Percentiles rank a stretch among this genome's conserved stretches.
phyloP scores from a whole-genome alignment of 108 stramenopile species.

The Stephanodiscus triporus region DNA sequence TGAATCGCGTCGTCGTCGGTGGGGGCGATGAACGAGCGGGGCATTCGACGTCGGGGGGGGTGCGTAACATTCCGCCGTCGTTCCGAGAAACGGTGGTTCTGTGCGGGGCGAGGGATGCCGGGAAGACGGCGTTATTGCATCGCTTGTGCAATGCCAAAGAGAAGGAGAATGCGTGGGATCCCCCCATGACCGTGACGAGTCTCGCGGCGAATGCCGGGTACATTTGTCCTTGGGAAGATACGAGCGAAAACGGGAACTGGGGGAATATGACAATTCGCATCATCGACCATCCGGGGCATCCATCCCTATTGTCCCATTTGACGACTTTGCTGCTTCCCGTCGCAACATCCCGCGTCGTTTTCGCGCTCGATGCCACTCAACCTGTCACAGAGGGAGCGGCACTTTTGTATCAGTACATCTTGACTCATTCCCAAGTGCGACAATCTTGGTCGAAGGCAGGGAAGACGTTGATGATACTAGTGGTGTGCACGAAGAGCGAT shows the following conservation, averaged over 20 bases:
- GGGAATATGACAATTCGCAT: slow-evolving; percentile 40
- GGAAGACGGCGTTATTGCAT: slow-evolving; percentile 49
- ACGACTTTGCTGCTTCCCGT: slow-evolving; percentile 17
- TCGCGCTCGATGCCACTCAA: slow-evolving; percentile 74
- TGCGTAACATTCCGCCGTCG: not conserved
- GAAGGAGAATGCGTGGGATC: slow-evolving; percentile 14
- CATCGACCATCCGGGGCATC: slow-evolving; percentile 80
- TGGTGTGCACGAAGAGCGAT: slow-evolving; percentile 72
- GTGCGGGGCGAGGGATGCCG: slow-evolving; percentile 31
- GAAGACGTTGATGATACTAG: slow-evolving; percentile 49
- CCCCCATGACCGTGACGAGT: slow-evolving; percentile 64
- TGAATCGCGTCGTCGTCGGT: not conserved
- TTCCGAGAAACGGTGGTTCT: slow-evolving; percentile 44
- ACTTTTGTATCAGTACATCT: slow-evolving; percentile 54
- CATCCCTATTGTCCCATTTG: slow-evolving; percentile 34
- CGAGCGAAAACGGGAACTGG: not conserved
- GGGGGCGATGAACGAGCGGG: not conserved
- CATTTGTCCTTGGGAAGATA: slow-evolving; percentile 8
- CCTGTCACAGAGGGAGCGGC: slow-evolving; percentile 64
- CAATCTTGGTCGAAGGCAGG: slow-evolving; percentile 23
- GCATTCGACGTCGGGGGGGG: slow-evolving; percentile 1
- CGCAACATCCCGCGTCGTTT: slow-evolving; percentile 35
- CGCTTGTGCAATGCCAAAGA: slow-evolving; percentile 8
- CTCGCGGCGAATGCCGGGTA: slow-evolving; percentile 68
- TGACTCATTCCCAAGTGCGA: slow-evolving; percentile 25